These are phyloP conservation scores for Nicotiana undulata DNA, from an alignment of 257 asterid genomes.

Conservation along the genomic window DNA sequence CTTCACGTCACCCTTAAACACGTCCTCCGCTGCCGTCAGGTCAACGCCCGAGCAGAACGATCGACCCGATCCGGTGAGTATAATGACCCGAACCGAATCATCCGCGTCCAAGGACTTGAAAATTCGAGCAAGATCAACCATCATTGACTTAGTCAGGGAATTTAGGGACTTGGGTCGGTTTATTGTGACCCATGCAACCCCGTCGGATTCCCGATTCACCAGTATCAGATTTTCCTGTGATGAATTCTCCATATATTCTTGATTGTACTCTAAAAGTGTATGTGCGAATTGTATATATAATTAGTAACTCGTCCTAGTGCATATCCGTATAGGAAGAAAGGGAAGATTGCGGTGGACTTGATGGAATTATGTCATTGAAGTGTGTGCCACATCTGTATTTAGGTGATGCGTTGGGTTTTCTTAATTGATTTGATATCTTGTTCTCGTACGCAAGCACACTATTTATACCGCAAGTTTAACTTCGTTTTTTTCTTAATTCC, in stretches of 20 bases:
- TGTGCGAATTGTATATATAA: no score
- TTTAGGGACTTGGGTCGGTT: slow-evolving; percentile 85
- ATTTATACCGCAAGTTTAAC: no score
- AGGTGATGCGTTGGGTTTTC: no score
- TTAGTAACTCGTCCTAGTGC: neutral
- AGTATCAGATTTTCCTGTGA: slow-evolving; percentile 54
- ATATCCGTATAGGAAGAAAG: neutral
- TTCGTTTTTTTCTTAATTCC: no score
- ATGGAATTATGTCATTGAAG: neutral
- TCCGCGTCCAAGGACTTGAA: slow-evolving; percentile 50
- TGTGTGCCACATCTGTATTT: slow-evolving; percentile 10
- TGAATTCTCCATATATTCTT: slow-evolving; percentile 41
- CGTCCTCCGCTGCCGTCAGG: slow-evolving; percentile 84
- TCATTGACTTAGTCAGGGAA: slow-evolving; percentile 69
- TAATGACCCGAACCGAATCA: slow-evolving; percentile 57
- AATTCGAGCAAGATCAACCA: slow-evolving; percentile 47
- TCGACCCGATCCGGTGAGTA: slow-evolving; percentile 73
- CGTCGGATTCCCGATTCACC: slow-evolving; percentile 44
- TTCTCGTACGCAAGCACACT: no score
- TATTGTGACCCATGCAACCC: slow-evolving; percentile 57
- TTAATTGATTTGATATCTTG: no score
- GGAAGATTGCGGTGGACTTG: neutral
- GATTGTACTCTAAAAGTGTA: neutral
- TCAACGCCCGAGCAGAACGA: slow-evolving; percentile 94
- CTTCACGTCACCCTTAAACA: slow-evolving; percentile 80